Conservation (phyloP, 2,329 filamentous ascomycete species). For the Claviceps pazoutovae region DNA sequence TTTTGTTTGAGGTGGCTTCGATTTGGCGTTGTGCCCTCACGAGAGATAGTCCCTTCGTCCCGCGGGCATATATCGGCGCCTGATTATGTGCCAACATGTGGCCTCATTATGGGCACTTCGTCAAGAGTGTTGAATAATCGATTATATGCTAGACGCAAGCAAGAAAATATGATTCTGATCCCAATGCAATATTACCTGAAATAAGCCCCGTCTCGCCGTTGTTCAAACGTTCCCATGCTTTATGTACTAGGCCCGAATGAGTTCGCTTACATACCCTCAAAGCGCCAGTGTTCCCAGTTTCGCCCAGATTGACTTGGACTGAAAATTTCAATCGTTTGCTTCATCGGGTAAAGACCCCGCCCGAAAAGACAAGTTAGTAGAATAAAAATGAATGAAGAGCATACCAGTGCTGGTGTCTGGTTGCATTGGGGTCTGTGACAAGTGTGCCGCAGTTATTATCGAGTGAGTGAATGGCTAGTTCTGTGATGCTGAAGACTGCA, state of each 20-base stretch:
- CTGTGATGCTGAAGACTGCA: background rate
- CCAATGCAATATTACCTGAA: conserved; percentile 37
- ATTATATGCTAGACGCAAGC: conserved; percentile 19
- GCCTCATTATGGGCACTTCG: background rate
- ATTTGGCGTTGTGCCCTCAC: background rate
- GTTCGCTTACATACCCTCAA: conserved; percentile 16
- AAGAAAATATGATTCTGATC: conserved; percentile 17
- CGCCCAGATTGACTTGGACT: conserved; percentile 19
- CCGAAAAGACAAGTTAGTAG: conserved; percentile 8
- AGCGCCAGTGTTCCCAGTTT: conserved; percentile 14
- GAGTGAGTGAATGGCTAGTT: background rate
- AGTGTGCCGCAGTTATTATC: background rate
- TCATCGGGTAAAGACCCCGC: conserved; percentile 13
- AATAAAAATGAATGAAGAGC: conserved; percentile 2
- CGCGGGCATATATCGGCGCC: background rate
- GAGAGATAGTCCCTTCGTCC: background rate
- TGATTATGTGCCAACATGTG: background rate
- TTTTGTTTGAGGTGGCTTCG: background rate
- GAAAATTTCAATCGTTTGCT: conserved; percentile 12
- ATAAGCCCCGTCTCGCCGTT: conserved; percentile 16
- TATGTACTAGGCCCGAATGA: conserved; percentile 20
- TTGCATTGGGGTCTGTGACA: background rate
- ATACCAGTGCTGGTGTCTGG: background rate
- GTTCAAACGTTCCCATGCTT: conserved; percentile 17
- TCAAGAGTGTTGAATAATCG: conserved; percentile 8